Conservation (phyloP, 1,284 basidiomycete genomes). For the Porogramme epimiltina region DNA sequence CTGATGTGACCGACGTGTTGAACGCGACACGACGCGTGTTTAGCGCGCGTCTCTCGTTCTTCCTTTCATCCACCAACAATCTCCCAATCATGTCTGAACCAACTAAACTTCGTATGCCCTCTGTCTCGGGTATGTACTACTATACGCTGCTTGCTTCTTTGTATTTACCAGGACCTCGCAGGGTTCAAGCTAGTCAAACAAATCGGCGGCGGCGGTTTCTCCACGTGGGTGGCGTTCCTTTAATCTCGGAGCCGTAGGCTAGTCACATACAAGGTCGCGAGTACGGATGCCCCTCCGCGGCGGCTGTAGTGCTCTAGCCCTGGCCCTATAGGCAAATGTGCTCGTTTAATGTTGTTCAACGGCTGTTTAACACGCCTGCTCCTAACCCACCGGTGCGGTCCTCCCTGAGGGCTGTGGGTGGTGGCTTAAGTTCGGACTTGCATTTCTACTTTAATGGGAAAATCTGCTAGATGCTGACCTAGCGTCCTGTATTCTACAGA, state of each 20-base stretch:
- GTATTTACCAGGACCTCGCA: constrained; percentile 15
- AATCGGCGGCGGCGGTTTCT: constrained; percentile 87
- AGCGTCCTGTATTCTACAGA: constrained; percentile 42
- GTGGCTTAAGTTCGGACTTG: not conserved
- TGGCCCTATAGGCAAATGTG: too few species aligned
- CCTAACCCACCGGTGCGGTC: too few species aligned
- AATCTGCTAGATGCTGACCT: not conserved
- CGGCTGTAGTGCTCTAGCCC: too few species aligned
- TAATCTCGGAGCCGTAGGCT: too few species aligned
- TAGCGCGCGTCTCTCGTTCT: not conserved
- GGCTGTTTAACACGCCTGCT: too few species aligned
- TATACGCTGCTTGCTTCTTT: not conserved
- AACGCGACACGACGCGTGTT: not conserved
- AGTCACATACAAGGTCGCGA: too few species aligned
- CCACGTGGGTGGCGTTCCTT: constrained; percentile 54
- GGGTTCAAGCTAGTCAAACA: constrained; percentile 75
- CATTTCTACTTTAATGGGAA: not conserved
- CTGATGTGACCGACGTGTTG: constrained; percentile 4
- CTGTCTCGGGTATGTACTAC: constrained; percentile 2
- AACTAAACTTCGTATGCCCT: constrained; percentile 8
- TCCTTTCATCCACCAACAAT: not conserved
- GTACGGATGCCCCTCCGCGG: too few species aligned
- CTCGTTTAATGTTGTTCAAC: too few species aligned
- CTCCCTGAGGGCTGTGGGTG: not conserved
- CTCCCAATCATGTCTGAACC: constrained; percentile 2